Evolutionary conservation across 2,329 filamentous ascomycete species (phyloP), one percentile per base, ranked within the genome.

Genomic region (Nemania abortiva): DNA sequence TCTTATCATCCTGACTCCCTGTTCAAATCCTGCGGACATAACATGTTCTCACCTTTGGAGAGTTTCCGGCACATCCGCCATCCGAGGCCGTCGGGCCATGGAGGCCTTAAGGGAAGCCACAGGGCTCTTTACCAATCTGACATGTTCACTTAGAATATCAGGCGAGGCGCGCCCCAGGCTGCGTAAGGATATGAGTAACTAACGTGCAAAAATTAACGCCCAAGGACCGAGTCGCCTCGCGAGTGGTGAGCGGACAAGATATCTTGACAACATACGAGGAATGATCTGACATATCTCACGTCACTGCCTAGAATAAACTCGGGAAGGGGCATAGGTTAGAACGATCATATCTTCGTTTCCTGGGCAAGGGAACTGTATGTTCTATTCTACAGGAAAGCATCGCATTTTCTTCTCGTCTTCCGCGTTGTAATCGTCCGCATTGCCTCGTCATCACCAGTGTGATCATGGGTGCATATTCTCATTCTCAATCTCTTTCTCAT

Each of bases 401-500:
- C n/a, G 42, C n/a, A 9, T 22, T 15, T 47, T 47, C 6, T 20
- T 20, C 42, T 7, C 18, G 3, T 9, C 18, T 47, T 47, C n/a
- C 18, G 6, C n/a, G 15, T 47, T 20, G n/a, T 9, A 47, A 47
- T 20, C 42, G 39, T 47, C n/a, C 18, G 6, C n/a, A 11, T 27
- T 55, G 29, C 18, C 31, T 47, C 7, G 18, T 20, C 9, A 6
- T 34, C 22, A 11, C 11, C 11, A 50, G 4, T 50, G 31, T 49
- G n/a, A 34, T 27, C 9, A 15, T 58, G 37, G 27, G 27, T 60
- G n/a, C 6, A 10, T 15, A 20, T 47, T 27, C 47, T 53, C 20
- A 10, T 54, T 59, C n/a, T 22, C n/a, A n/a, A n/a, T n/a, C n/a
- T n/a, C 9, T n/a, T 7, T 59, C 13, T 65, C 31, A 10, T 27